Evolutionary conservation across 139 green algal species (phyloP).

Genomic region (Chlamydomonas eustigma): DNA sequence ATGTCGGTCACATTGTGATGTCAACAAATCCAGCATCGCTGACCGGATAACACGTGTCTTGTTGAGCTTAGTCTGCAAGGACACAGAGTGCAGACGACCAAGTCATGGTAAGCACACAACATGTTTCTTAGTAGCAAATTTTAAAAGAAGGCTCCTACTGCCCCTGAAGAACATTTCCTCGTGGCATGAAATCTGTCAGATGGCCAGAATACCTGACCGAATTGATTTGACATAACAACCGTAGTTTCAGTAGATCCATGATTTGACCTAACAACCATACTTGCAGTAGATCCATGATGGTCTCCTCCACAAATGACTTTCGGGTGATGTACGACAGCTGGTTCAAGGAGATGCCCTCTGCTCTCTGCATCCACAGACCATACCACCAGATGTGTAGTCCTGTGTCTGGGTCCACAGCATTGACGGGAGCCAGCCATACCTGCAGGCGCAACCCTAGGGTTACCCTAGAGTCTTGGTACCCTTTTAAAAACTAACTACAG

Average conservation of each 20-base stretch:
- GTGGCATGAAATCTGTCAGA: too few relatives aligned
- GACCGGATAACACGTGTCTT: conserved; percentile 26
- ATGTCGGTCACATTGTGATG: conserved; percentile 42
- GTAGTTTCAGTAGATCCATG: conserved; percentile 21
- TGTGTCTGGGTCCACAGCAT: conserved; percentile 38
- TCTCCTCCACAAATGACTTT: conserved; percentile 12
- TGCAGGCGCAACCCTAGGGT: too few relatives aligned
- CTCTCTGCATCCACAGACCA: conserved; percentile 51
- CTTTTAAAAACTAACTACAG: too few relatives aligned
- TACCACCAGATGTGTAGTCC: conserved; percentile 47
- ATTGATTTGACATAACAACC: background rate
- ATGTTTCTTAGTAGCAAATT: too few relatives aligned
- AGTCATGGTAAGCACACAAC: too few relatives aligned
- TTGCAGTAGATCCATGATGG: conserved; percentile 17
- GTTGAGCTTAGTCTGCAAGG: conserved; percentile 32
- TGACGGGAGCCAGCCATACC: conserved; percentile 40
- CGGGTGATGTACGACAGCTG: conserved; percentile 37
- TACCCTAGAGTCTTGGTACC: too few relatives aligned
- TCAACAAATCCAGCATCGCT: conserved; percentile 37
- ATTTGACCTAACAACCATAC: conserved; percentile 8
- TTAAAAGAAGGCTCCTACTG: too few relatives aligned
- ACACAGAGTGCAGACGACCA: too few relatives aligned
- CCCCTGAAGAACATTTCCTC: too few relatives aligned
- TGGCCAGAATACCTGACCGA: too few relatives aligned
- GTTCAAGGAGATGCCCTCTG: conserved; percentile 39